These are phyloP conservation scores for Suillus lakei DNA, from an alignment of 768 basidiomycete species.

Conservation along the genomic window DNA sequence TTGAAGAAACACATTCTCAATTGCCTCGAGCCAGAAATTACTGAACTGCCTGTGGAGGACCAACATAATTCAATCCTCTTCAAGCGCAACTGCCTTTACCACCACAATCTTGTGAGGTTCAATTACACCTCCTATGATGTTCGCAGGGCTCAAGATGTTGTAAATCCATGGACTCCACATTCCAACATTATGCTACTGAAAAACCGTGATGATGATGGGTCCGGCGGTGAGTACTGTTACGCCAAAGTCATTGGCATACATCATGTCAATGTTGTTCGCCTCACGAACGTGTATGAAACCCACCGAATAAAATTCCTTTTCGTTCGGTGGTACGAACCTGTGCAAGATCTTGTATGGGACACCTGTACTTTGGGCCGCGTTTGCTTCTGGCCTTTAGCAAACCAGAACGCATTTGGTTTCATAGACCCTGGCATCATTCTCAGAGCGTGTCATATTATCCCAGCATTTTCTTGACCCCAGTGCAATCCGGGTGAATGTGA, in stretches of 20 bases:
- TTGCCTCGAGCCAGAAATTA: constrained; percentile 6
- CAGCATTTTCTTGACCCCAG: constrained; percentile 5
- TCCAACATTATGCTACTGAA: constrained; percentile 5
- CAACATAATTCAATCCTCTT: constrained; percentile 11
- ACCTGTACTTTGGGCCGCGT: too few relatives aligned
- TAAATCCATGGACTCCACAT: neutral
- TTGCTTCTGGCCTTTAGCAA: too few relatives aligned
- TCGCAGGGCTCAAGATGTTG: neutral
- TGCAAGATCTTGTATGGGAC: too few relatives aligned
- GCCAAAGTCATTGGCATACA: neutral
- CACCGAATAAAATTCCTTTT: neutral
- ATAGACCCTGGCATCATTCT: constrained; percentile 11
- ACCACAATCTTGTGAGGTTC: constrained; percentile 26
- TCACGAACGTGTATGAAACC: neutral
- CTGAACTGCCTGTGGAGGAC: too few relatives aligned
- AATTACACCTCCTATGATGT: constrained; percentile 34
- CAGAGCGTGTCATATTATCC: constrained; percentile 16
- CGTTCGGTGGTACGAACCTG: neutral
- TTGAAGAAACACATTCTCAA: constrained; percentile 8
- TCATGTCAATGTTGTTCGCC: neutral
- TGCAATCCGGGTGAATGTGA: too few relatives aligned
- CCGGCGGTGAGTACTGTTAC: neutral
- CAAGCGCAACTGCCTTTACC: constrained; percentile 24
- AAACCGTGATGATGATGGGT: too few relatives aligned
- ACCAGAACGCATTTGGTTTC: too few relatives aligned